Base-by-base conservation (phyloP, 2,329 filamentous ascomycete genomes). In the Colletotrichum coccodes region DNA sequence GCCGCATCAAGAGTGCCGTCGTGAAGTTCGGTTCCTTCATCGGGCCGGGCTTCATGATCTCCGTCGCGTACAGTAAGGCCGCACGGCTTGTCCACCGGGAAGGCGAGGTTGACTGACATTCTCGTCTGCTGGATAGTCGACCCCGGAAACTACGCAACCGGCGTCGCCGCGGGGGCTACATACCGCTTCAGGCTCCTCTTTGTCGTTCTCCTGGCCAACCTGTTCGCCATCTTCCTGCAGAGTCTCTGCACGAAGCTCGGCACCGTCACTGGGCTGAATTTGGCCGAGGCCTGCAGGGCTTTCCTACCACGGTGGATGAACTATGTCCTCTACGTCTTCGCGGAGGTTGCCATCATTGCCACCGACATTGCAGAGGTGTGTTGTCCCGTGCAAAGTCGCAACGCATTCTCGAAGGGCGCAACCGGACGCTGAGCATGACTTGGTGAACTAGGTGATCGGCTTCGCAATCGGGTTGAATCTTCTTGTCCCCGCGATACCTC, bases 221-320 rank as follows among this genome's bases (percentile, higher is more conserved):
- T 92, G 58, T 91, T 93, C 74, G 91, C 91, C 72, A 92, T 93
- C 61, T 88, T 92, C 72, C 82, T 93, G 23, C 91, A 93, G 77
- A 88, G 86, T 23, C 84, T 93, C 2, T 88, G 88, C 73, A 89
- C 92, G 78, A 92, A 92, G 76, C 84, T 93, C 6, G 91, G 91
- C 36, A 91, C 89, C 16, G 89, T 93, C 71, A 92, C 88, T 1
- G 91, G 91, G 2, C 79, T 92, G 58, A 90, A 92, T 73, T 82
- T 93, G 16, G 89, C 91, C 1, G 85, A 91, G 70, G 89, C 90
- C 11, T 92, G 90, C 73, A 86, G 90, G 38, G 88, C 85, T 9
- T 90, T 90, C 75, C 82, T 92, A 16, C 91, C 91, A 1, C 82
- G 81, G 71, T 93, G 90, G 91, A 75, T 92, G 63, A 91, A 90